A percentile compares a stretch with the other conserved stretches of the same genome.
These are phyloP conservation scores for Pyricularia pennisetigena DNA, from an alignment of 2,329 filamentous ascomycete genomes.

Conservation along the genomic window DNA sequence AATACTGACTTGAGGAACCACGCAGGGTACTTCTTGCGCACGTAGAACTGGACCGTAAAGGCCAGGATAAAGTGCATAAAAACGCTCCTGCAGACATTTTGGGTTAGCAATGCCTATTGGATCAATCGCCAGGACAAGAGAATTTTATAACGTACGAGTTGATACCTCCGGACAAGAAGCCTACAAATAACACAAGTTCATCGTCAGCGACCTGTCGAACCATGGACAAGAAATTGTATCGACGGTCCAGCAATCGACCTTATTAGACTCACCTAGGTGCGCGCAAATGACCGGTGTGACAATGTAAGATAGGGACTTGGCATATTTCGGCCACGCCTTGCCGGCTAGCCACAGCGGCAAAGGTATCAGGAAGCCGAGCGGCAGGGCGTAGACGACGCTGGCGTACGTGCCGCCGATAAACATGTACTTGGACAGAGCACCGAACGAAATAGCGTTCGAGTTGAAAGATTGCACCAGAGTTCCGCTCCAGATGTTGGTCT, in stretches of 20 bases:
- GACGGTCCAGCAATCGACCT: neutral
- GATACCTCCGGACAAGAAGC: slow-evolving; percentile 25
- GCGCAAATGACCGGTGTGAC: slow-evolving; percentile 26
- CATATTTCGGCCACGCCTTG: slow-evolving; percentile 15
- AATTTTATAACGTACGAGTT: slow-evolving; percentile 13
- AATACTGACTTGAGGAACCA: slow-evolving; percentile 26
- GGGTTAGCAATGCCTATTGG: neutral
- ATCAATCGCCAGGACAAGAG: neutral
- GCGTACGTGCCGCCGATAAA: slow-evolving; percentile 24
- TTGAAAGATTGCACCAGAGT: slow-evolving; percentile 27
- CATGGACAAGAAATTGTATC: neutral
- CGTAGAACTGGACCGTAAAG: slow-evolving; percentile 21
- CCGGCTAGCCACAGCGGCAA: slow-evolving; percentile 22
- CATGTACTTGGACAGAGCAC: slow-evolving; percentile 20
- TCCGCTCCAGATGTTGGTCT: slow-evolving; percentile 28
- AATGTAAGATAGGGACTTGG: slow-evolving; percentile 10
- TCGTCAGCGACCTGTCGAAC: neutral
- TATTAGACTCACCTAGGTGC: neutral
- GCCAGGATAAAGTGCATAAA: slow-evolving; percentile 16
- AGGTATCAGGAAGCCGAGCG: slow-evolving; percentile 26
- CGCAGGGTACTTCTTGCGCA: slow-evolving; percentile 22
- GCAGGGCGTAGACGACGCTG: slow-evolving; percentile 22
- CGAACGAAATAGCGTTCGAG: slow-evolving; percentile 15
- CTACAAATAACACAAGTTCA: neutral
- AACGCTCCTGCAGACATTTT: slow-evolving; percentile 11